phyloP scores from a whole-genome alignment of 2,329 filamentous ascomycete species.

The Alternaria infectoria region DNA sequence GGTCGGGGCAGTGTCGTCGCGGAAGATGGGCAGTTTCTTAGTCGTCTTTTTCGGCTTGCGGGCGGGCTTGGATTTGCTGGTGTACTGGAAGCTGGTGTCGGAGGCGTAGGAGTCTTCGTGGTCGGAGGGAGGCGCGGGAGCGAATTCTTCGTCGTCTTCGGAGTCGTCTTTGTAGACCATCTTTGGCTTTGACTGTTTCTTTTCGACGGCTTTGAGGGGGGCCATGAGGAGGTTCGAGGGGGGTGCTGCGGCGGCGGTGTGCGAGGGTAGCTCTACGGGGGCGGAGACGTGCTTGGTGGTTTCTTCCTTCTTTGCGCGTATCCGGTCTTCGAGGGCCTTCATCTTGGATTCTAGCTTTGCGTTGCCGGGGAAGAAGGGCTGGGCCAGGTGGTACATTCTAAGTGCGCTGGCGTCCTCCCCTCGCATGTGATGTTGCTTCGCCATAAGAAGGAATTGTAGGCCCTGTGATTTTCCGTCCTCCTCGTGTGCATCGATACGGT shows the following conservation, averaged over 20 bases:
- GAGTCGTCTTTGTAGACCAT: constrained; percentile 20
- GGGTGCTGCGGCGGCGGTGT: constrained; percentile 4
- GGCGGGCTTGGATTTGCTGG: constrained; percentile 38
- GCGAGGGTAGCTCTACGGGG: constrained; percentile 23
- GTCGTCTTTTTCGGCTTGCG: constrained; percentile 41
- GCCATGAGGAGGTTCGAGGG: constrained; percentile 47
- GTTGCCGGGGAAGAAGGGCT: constrained; percentile 86
- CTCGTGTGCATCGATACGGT: constrained; percentile 73
- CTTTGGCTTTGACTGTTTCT: constrained; percentile 28
- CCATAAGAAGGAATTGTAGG: constrained; percentile 84
- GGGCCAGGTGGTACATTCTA: constrained; percentile 83
- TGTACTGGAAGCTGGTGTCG: constrained; percentile 47
- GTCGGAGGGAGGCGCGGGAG: constrained; percentile 43
- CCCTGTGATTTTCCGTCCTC: constrained; percentile 83
- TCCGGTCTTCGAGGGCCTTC: constrained; percentile 58
- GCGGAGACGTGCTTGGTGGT: constrained; percentile 23
- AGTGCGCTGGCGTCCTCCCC: constrained; percentile 81
- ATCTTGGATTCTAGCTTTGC: constrained; percentile 71
- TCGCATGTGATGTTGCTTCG: constrained; percentile 84
- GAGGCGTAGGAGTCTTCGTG: constrained; percentile 49
- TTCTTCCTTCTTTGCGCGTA: constrained; percentile 51
- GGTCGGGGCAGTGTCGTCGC: constrained; percentile 30
- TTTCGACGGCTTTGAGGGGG: constrained; percentile 34
- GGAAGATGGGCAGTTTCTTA: constrained; percentile 48
- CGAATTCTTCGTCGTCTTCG: constrained; percentile 53